Conservation (phyloP, 176 grass and related monocot species). For the Urochloa ruziziensis region DNA sequence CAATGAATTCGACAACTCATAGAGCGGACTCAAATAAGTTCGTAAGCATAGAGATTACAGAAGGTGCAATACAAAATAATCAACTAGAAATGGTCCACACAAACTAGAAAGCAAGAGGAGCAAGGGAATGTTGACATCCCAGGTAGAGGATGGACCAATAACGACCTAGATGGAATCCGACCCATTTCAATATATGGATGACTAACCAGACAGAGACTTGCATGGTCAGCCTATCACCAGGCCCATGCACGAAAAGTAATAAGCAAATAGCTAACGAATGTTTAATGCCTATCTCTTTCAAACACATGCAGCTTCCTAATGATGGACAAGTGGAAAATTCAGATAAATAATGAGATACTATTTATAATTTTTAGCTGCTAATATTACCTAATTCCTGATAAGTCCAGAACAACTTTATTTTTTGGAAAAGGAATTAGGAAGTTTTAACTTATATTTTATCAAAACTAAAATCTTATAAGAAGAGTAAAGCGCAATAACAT, state of each 20-base stretch:
- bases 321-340: conserved; percentile 32
- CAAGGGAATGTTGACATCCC: conserved; percentile 20
- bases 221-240: conserved; percentile 32
- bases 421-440: too few species aligned
- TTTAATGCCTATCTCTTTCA: conserved; percentile 19
- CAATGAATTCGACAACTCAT: not conserved
- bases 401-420: not conserved
- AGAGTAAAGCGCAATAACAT: not conserved
- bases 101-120: not conserved
- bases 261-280: conserved; percentile 24
- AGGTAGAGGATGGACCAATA: conserved; percentile 43
- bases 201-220: conserved; percentile 30
- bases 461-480: not conserved
- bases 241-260: conserved; percentile 1
- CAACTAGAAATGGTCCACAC: conserved; percentile 16
- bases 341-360: conserved; percentile 11
- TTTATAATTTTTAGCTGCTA: not conserved
- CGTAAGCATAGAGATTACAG: not conserved
- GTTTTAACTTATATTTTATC: too few species aligned
- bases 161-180: conserved; percentile 27
- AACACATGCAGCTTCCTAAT: conserved; percentile 36
- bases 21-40: conserved; percentile 1
- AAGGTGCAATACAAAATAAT: conserved; percentile 1
- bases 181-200: conserved; percentile 34
- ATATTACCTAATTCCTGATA: conserved; percentile 27